Base-by-base conservation (phyloP, 768 basidiomycete species). In the Russula olivacea region DNA sequence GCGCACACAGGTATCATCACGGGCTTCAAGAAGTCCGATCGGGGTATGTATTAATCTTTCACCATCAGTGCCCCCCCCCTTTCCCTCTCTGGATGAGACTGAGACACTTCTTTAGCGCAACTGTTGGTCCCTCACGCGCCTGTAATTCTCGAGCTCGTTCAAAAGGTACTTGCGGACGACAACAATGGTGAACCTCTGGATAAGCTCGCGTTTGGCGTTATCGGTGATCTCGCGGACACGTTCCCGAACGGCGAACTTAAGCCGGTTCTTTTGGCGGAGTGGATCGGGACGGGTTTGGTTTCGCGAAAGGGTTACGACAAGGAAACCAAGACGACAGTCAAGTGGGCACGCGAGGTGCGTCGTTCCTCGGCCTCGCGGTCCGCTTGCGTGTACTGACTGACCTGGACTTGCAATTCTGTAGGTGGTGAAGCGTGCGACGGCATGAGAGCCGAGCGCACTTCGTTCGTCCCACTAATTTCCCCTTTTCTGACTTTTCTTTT, bases 1-100 rank as follows among this genome's bases (percentile, higher is more conserved):
- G 96, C 97, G 2, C 98, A 97, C 70, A 96, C 91, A 5, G 95
- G 96, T 28, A 88, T 99, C 66, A 86, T 98, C 63, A 88, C 91
- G 41, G 94, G 90, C 0, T 77, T 98, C 71, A 95, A 94, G 79
- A 86, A 85, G 69, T 89, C 88, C 1, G 82, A 84, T 23, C 86
- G 92, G 77, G 83, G 93, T 91, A 68, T 11, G 48, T 60, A 28
- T 19, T 17, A 14, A 19, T 43, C 59, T 47, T 64, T 40, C 30
- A 4, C 10, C 30, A 9, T 4, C 8, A 47, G 8, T 36, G 4
- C n/a, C 23, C 51, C 17, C 21, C 50, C 14, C 55, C 17, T 3
- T 53, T 45, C 38, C 45, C 55, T 10, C n/a, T 30, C n/a, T 15
- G 21, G 28, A 51, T 30, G 40, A 19, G 10, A 51, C 53, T 36